Evolutionary conservation across 257 asterid genomes (phyloP).

Genomic region (Capsicum baccatum): DNA sequence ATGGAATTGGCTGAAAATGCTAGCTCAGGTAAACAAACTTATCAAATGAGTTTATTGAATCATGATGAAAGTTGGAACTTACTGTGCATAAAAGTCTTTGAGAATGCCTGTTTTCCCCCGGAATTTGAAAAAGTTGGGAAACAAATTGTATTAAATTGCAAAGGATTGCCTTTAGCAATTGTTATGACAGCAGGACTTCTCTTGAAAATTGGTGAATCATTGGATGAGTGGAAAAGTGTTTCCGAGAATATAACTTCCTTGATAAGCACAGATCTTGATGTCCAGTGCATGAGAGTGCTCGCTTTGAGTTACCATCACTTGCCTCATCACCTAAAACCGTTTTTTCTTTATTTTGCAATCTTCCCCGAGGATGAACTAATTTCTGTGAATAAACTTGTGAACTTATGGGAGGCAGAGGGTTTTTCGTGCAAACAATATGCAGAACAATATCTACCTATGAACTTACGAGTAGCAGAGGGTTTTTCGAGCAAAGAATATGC

Average conservation of each 20-base stretch:
- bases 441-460: conserved; percentile 16
- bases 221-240: conserved; percentile 23
- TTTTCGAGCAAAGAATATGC: conserved; percentile 19
- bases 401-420: conserved; percentile 32
- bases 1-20: conserved; percentile 6
- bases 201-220: not conserved
- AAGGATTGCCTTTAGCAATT: conserved; percentile 29
- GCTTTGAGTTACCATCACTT: conserved; percentile 30
- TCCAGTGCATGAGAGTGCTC: conserved; percentile 12
- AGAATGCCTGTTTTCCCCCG: not conserved
- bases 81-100: conserved; percentile 20
- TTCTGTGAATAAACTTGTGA: conserved; percentile 12
- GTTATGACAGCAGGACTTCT: conserved; percentile 24
- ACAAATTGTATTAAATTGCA: conserved; percentile 28
- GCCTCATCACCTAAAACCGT: conserved; percentile 30
- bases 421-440: conserved; percentile 19
- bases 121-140: conserved; percentile 22
- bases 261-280: not conserved
- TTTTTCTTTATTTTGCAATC: conserved; percentile 20
- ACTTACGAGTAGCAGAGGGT: conserved; percentile 32
- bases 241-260: conserved; percentile 1
- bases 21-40: not conserved
- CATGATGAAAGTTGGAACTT: conserved; percentile 31
- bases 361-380: not conserved
- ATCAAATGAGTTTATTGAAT: not conserved